These are phyloP conservation scores for Xylaria venustula DNA, from an alignment of 495 filamentous ascomycete species.

Conservation along the genomic window DNA sequence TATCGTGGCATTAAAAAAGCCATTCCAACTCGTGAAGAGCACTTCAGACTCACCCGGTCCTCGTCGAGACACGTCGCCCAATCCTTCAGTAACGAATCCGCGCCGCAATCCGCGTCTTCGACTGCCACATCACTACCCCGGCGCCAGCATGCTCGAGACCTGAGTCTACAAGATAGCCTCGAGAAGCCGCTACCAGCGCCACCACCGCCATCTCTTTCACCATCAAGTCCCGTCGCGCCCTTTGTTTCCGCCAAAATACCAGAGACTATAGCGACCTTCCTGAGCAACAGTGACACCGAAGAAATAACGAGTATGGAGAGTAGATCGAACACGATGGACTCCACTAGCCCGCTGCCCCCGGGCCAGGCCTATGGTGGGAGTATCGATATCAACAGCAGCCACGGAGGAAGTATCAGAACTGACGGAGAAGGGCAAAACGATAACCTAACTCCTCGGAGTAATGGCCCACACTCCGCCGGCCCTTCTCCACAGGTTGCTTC, in stretches of 20 bases:
- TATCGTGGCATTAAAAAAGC: conserved; percentile 51
- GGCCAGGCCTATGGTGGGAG: conserved; percentile 38
- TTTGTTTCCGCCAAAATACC: neutral
- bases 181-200: conserved; percentile 53
- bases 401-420: conserved; percentile 38
- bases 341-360: conserved; percentile 49
- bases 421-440: conserved; percentile 47
- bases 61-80: conserved; percentile 34
- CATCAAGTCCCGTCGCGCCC: conserved; percentile 34
- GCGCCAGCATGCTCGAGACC: conserved; percentile 46
- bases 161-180: conserved; percentile 50
- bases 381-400: conserved; percentile 50
- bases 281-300: conserved; percentile 23
- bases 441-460: conserved; percentile 49
- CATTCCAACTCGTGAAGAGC: conserved; percentile 40
- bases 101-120: conserved; percentile 24
- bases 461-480: conserved; percentile 51
- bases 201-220: conserved; percentile 41
- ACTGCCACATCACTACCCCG: conserved; percentile 23
- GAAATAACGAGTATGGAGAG: conserved; percentile 33
- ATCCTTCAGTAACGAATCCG: conserved; percentile 20
- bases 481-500: conserved; percentile 39
- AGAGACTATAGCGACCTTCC: neutral
- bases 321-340: conserved; percentile 61
- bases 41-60: conserved; percentile 22